phyloP scores from a whole-genome alignment of 2,329 filamentous ascomycete genomes.

The Parafenestella ontariensis region DNA sequence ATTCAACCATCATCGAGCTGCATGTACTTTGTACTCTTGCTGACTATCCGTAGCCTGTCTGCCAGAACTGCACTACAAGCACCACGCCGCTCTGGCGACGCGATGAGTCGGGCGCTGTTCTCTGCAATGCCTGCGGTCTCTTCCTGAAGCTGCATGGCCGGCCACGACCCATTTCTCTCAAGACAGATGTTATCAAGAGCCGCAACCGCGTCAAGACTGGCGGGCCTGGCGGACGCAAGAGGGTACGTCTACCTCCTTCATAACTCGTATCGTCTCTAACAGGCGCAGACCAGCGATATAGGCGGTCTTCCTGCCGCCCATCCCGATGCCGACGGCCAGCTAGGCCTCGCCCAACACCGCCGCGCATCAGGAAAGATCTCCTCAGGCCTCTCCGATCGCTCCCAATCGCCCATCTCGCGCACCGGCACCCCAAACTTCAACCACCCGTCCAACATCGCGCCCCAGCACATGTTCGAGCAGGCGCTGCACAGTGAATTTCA shows the following conservation, averaged over 20 bases:
- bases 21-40: slow-evolving; percentile 27
- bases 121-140: slow-evolving; percentile 97
- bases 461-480: slow-evolving; percentile 80
- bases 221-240: slow-evolving; percentile 79
- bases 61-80: slow-evolving; percentile 94
- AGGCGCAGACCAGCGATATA: slow-evolving; percentile 37
- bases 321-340: slow-evolving; percentile 63
- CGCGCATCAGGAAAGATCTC: slow-evolving; percentile 74
- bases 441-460: slow-evolving; percentile 68
- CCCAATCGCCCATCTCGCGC: slow-evolving; percentile 79
- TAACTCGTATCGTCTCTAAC: slow-evolving; percentile 10
- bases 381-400: slow-evolving; percentile 76
- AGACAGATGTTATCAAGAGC: too few species aligned
- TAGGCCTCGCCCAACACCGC: slow-evolving; percentile 65
- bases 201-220: slow-evolving; percentile 96
- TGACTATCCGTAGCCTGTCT: slow-evolving; percentile 74
- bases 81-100: slow-evolving; percentile 97
- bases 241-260: slow-evolving; percentile 64
- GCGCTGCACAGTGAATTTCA: slow-evolving; percentile 76
- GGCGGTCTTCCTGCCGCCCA: slow-evolving; percentile 65
- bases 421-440: slow-evolving; percentile 79
- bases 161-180: too few species aligned
- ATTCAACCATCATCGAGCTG: slow-evolving; percentile 10
- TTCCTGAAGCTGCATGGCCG: slow-evolving; percentile 98
- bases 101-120: slow-evolving; percentile 92